Evolutionary conservation across 2,329 filamentous ascomycete species (phyloP).

Genomic region (Berkeleyomyces basicola): DNA sequence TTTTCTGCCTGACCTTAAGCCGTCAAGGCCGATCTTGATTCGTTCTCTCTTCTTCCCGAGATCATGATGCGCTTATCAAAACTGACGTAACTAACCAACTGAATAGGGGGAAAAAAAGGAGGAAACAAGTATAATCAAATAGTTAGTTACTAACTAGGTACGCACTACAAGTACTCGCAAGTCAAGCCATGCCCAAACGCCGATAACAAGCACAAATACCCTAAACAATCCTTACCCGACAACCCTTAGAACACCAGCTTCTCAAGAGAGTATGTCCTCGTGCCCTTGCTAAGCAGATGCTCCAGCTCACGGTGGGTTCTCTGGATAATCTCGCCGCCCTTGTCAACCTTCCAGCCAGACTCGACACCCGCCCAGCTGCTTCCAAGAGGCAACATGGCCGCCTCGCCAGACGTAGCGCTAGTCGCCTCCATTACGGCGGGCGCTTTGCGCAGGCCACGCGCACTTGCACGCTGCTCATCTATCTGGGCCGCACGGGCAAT

Average conservation of each 20-base stretch:
- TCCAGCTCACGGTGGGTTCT: conserved; percentile 59
- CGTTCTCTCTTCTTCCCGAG: too few relatives aligned
- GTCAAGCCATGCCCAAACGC: conserved; percentile 3
- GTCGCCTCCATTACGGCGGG: neutral
- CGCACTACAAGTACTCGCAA: neutral
- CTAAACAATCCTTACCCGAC: neutral
- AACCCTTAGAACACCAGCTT: conserved; percentile 43
- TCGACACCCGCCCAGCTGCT: conserved; percentile 26
- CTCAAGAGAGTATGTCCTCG: conserved; percentile 72
- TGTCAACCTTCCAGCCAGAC: conserved; percentile 37
- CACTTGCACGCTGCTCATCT: neutral
- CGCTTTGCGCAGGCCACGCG: neutral
- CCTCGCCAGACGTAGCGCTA: neutral
- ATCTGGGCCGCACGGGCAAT: conserved; percentile 16
- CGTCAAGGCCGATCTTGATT: too few relatives aligned
- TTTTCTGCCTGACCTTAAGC: too few relatives aligned
- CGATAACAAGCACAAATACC: neutral
- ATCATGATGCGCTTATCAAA: too few relatives aligned
- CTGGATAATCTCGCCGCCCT: conserved; percentile 52
- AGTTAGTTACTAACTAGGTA: neutral
- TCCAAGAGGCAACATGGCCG: conserved; percentile 50
- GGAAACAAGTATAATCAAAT: neutral
- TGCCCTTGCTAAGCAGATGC: conserved; percentile 60
- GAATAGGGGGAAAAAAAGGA: neutral
- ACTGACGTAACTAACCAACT: neutral